phyloP scores from a whole-genome alignment of 2,329 filamentous ascomycete genomes.

The Xylariales sp. region DNA sequence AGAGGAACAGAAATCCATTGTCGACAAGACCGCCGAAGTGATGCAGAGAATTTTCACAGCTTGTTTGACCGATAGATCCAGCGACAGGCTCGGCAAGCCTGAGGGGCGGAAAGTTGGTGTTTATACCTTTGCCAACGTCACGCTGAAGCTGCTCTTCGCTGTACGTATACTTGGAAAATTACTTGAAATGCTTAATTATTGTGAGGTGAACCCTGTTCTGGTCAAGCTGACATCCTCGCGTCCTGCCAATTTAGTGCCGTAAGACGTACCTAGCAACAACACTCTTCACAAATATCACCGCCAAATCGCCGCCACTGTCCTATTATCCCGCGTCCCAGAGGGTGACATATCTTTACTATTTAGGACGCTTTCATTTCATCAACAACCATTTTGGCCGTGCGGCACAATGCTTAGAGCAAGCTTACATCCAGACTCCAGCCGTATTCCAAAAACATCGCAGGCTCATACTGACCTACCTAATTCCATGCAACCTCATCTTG shows the following conservation, averaged over 20 bases:
- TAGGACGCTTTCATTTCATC: slow-evolving; percentile 84
- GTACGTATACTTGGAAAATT: slow-evolving; percentile 34
- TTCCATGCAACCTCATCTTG: slow-evolving; percentile 77
- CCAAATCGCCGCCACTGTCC: slow-evolving; percentile 74
- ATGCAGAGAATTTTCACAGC: slow-evolving; percentile 89
- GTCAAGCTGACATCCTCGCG: slow-evolving; percentile 10
- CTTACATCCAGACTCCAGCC: slow-evolving; percentile 66
- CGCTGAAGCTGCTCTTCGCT: slow-evolving; percentile 81
- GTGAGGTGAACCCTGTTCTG: no score
- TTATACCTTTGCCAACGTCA: slow-evolving; percentile 88
- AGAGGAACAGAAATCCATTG: slow-evolving; percentile 70
- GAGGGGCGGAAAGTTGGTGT: slow-evolving; percentile 85
- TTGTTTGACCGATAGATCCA: slow-evolving; percentile 76
- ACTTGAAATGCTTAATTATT: slow-evolving; percentile 1
- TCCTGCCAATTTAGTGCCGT: slow-evolving; percentile 50
- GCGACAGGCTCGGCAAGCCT: slow-evolving; percentile 61
- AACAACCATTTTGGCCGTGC: slow-evolving; percentile 80
- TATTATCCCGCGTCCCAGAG: slow-evolving; percentile 82
- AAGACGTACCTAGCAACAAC: slow-evolving; percentile 82
- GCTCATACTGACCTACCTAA: slow-evolving; percentile 77
- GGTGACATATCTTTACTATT: slow-evolving; percentile 91
- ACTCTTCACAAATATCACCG: slow-evolving; percentile 83
- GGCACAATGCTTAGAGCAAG: slow-evolving; percentile 68
- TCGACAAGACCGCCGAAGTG: slow-evolving; percentile 83
- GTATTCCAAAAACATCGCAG: slow-evolving; percentile 68